Evolutionary conservation across 176 grass and related monocot genomes (phyloP).

Genomic region (Rhipidocladum racemiflorum): DNA sequence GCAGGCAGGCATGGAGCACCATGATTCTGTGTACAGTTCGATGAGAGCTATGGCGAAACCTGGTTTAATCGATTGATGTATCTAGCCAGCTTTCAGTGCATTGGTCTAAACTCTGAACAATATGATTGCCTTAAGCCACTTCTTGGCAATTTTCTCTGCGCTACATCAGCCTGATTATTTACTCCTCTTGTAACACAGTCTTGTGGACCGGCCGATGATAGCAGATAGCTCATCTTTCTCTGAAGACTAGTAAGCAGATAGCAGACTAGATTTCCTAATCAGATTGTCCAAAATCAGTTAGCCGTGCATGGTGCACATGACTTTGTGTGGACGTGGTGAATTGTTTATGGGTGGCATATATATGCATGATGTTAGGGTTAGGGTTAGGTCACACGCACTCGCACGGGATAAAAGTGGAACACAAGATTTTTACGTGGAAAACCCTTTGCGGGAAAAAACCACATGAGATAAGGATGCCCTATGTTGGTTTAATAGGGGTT

Average conservation of each 20-base stretch:
- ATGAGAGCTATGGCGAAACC: conserved; percentile 2
- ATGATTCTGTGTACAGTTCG: background rate
- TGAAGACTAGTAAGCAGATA: background rate
- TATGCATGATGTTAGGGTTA: conserved; percentile 6
- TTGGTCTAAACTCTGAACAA: background rate
- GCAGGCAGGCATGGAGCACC: conserved; percentile 11
- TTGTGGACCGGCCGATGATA: background rate
- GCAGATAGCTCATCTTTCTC: background rate
- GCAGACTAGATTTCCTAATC: conserved; percentile 38
- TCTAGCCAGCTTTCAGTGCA: background rate
- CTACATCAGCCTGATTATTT: too few species aligned
- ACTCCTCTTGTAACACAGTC: background rate
- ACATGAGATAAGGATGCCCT: too few species aligned
- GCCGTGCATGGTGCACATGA: background rate
- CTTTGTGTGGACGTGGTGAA: background rate
- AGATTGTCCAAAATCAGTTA: background rate
- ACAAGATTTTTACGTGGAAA: too few species aligned
- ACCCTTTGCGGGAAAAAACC: too few species aligned
- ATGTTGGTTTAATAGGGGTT: too few species aligned
- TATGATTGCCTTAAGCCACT: background rate
- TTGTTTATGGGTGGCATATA: conserved; percentile 5
- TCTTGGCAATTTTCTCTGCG: background rate
- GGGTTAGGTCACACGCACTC: too few species aligned
- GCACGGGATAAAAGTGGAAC: too few species aligned
- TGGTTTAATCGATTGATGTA: background rate